Percentiles rank a stretch among this genome's conserved stretches.
These are phyloP conservation scores for Tricholoma saponaceum DNA, from an alignment of 768 basidiomycete species.

Conservation along the genomic window DNA sequence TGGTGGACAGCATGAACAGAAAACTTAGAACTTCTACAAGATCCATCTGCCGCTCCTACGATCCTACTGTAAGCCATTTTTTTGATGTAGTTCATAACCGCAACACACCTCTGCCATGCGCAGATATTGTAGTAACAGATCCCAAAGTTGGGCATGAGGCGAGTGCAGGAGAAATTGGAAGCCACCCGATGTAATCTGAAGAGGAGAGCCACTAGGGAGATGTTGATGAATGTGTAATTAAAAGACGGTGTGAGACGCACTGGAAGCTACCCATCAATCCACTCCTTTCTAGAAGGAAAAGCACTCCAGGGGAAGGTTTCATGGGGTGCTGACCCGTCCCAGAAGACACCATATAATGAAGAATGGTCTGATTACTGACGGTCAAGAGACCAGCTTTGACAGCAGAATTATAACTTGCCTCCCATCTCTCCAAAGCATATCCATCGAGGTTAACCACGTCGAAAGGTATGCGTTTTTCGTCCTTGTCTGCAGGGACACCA, in stretches of 20 bases:
- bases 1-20: slow-evolving; percentile 95
- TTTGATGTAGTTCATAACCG: slow-evolving; percentile 7
- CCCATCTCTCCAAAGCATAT: slow-evolving; percentile 87
- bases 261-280: slow-evolving; percentile 77
- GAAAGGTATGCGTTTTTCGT: slow-evolving; percentile 53
- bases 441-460: slow-evolving; percentile 64
- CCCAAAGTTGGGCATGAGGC: slow-evolving; percentile 94
- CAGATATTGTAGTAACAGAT: slow-evolving; percentile 86
- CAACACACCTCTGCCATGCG: slow-evolving; percentile 71
- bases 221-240: neutral
- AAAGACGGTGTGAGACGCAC: slow-evolving; percentile 35
- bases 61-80: slow-evolving; percentile 14
- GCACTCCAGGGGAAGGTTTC: slow-evolving; percentile 78
- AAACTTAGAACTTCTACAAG: slow-evolving; percentile 91
- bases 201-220: slow-evolving; percentile 43
- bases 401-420: slow-evolving; percentile 44
- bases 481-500: slow-evolving; percentile 68
- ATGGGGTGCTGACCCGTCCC: slow-evolving; percentile 71
- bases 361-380: slow-evolving; percentile 63
- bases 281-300: slow-evolving; percentile 78
- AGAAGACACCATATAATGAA: slow-evolving; percentile 98
- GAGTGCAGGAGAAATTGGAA: slow-evolving; percentile 96
- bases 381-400: neutral
- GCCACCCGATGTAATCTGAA: slow-evolving; percentile 88
- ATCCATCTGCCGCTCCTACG: slow-evolving; percentile 83